These are phyloP conservation scores for Carallia pectinifolia DNA, from an alignment of 345 rosid genomes.

Conservation along the genomic window DNA sequence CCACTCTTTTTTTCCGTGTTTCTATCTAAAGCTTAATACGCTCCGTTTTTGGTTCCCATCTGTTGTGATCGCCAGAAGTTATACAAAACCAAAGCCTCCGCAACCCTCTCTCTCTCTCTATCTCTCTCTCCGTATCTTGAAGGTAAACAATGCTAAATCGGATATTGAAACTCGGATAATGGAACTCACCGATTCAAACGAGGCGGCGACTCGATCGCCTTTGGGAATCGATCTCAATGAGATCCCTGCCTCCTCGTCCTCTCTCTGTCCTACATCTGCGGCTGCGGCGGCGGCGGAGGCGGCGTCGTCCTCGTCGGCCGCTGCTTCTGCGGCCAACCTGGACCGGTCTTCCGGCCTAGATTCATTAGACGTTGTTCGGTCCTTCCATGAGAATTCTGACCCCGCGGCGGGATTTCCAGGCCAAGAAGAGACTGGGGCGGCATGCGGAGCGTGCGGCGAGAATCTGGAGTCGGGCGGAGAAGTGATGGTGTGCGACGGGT, in stretches of 20 bases:
- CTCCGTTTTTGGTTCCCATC: too few relatives aligned
- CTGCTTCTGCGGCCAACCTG: not conserved
- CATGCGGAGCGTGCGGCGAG: slow-evolving; percentile 70
- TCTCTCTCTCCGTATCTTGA: not conserved
- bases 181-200: slow-evolving; percentile 24
- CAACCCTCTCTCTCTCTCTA: not conserved
- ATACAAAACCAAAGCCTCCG: not conserved
- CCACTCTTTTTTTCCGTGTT: too few relatives aligned
- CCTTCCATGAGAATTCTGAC: slow-evolving; percentile 58
- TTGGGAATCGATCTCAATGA: slow-evolving; percentile 95
- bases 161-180: slow-evolving; percentile 13
- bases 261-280: slow-evolving; percentile 9
- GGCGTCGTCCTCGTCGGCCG: not conserved
- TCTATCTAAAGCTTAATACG: too few relatives aligned
- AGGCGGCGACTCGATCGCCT: slow-evolving; percentile 47
- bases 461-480: slow-evolving; percentile 29
- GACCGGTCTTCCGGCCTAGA: slow-evolving; percentile 28
- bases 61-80: too few relatives aligned
- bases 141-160: slow-evolving; percentile 8
- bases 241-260: slow-evolving; percentile 64
- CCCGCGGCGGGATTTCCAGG: slow-evolving; percentile 55
- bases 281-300: not conserved
- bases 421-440: slow-evolving; percentile 25
- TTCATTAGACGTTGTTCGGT: slow-evolving; percentile 57
- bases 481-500: slow-evolving; percentile 83